These are phyloP conservation scores for Serendipita vermifera DNA, from an alignment of 768 basidiomycete species.

Conservation along the genomic window DNA sequence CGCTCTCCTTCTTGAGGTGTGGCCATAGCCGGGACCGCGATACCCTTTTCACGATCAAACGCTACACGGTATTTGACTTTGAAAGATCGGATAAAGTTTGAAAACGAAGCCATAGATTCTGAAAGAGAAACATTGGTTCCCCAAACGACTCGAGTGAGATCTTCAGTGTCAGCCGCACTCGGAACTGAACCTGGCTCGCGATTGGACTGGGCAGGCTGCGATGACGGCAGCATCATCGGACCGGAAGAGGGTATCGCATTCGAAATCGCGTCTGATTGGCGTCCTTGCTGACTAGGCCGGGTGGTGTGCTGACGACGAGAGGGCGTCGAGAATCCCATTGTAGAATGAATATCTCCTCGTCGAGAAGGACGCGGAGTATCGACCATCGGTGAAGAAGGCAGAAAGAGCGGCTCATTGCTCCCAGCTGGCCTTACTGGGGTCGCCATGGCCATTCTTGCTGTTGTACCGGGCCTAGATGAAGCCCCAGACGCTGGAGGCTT, in stretches of 20 bases:
- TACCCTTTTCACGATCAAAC: constrained; percentile 52
- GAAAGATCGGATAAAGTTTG: constrained; percentile 81
- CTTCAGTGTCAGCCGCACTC: constrained; percentile 53
- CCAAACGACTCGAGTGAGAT: constrained; percentile 89
- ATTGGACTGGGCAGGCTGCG: constrained; percentile 24
- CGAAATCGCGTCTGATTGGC: constrained; percentile 31
- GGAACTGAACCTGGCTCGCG: constrained; percentile 44
- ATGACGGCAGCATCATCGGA: constrained; percentile 41
- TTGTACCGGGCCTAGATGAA: not conserved
- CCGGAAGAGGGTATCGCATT: constrained; percentile 47
- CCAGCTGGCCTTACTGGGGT: constrained; percentile 18
- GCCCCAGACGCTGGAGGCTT: not conserved
- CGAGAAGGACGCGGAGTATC: constrained; percentile 55
- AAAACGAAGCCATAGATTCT: constrained; percentile 84
- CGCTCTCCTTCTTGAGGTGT: constrained; percentile 57
- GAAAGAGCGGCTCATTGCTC: constrained; percentile 37
- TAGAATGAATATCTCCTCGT: constrained; percentile 86
- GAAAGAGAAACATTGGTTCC: constrained; percentile 89
- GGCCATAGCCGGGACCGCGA: constrained; percentile 36
- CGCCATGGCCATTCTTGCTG: constrained; percentile 17
- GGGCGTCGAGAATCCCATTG: constrained; percentile 41
- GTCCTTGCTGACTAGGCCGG: constrained; percentile 22
- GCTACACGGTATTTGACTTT: constrained; percentile 77
- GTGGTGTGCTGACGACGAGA: constrained; percentile 29
- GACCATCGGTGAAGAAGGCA: constrained; percentile 40